Base-by-base conservation (phyloP, 2,329 filamentous ascomycete species). In the Orbilia oligospora region DNA sequence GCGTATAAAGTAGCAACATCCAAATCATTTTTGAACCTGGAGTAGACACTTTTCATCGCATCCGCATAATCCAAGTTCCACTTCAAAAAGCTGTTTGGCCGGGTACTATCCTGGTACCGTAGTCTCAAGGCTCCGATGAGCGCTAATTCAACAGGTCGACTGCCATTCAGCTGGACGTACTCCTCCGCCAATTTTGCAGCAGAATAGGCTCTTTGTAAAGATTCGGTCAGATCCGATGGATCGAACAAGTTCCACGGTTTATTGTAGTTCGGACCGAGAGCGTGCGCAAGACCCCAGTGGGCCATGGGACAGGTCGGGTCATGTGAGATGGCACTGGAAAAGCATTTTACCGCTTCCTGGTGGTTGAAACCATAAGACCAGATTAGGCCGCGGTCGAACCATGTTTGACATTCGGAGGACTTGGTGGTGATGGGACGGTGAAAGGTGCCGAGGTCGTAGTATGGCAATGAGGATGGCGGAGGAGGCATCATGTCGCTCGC, bases 341-440 rank as follows among this genome's bases (percentile, higher is more conserved):
- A 93, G 84, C 91, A 93, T 48, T 84, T 84, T 3, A 87, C 87
- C 0, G 91, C 88, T 83, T 93, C 92, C 80, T 91, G 90, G 82
- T 93, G 91, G 82, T 94, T 93, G 85, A 94, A 94, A 22, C 86
- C 90, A 83, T 91, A 94, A 51, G 87, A 87, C 92, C 92, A 94
- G 22, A 90, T 86, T n/a, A 94, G 85, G 1, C 91, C 92, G 2
- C 91, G 89, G 82, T 91, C 86, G 83, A 92, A 93, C 92, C 92
- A 94, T 5, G 81, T 85, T 82, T 92, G 89, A 0, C 90, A 87
- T 55, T 86, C 85, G 2, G 82, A 51, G 81, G 83, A 89, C 16
- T 81, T 83, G 0, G 90, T 90, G 41, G 84, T 89, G 55, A 93
- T 85, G 1, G 84, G 81, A n/a, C 89, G 87, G 36, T 85, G 84